Percentiles rank a stretch among this genome's conserved stretches.
Conservation (phyloP, 768 basidiomycete genomes). For the Podaxis mareebaensis region DNA sequence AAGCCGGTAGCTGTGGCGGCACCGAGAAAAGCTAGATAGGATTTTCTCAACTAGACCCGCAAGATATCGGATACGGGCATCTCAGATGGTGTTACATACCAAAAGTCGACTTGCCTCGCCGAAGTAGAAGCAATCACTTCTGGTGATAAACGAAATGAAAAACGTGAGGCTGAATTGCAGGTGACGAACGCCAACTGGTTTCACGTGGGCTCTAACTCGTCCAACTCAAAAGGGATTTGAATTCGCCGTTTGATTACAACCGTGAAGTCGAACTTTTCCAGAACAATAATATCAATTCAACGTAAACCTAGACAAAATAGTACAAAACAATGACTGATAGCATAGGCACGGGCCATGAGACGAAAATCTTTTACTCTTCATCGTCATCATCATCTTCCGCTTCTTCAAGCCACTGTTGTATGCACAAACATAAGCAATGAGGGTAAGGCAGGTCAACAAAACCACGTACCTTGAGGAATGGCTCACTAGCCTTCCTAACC, state of each 20-base stretch:
- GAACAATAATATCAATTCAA: not conserved
- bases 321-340: not conserved
- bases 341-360: not conserved
- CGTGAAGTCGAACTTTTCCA: not conserved
- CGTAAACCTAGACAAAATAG: not conserved
- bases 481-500: constrained; percentile 93
- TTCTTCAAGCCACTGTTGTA: constrained; percentile 79
- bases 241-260: not conserved
- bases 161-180: too few species aligned
- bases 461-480: constrained; percentile 80
- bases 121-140: too few species aligned
- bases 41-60: not conserved
- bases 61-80: not conserved
- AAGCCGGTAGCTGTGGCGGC: constrained; percentile 1
- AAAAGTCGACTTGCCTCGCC: not conserved
- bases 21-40: not conserved
- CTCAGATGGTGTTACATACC: not conserved
- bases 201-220: too few species aligned
- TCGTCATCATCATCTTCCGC: constrained; percentile 73
- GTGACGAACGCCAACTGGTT: too few species aligned
- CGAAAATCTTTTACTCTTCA: not conserved
- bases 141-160: too few species aligned
- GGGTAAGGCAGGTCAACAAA: not conserved
- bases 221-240: too few species aligned
- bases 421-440: constrained; percentile 11